Evolutionary conservation across 495 filamentous ascomycete genomes (phyloP).

Genomic region (Staphylotrichum tortipilum): DNA sequence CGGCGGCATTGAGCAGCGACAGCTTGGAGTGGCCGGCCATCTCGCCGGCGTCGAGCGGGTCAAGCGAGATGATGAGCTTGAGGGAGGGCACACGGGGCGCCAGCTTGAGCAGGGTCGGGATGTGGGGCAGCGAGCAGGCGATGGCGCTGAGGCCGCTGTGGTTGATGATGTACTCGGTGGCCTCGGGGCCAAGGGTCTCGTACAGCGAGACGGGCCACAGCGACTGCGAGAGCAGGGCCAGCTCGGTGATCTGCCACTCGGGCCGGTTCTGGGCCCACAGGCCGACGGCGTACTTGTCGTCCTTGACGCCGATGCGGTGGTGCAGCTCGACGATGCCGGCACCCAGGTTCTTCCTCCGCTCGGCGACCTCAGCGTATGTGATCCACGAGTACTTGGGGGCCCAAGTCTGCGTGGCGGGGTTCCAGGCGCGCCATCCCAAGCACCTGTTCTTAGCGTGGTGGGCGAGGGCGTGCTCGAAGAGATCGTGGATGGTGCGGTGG

Average conservation of each 20-base stretch:
- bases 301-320: constrained; percentile 54
- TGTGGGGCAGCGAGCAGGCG: constrained; percentile 71
- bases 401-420: constrained; percentile 64
- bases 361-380: constrained; percentile 70
- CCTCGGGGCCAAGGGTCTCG: constrained; percentile 84
- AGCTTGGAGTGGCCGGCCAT: constrained; percentile 67
- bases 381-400: constrained; percentile 73
- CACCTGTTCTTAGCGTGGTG: constrained; percentile 54
- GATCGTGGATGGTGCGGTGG: constrained; percentile 64
- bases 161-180: constrained; percentile 92
- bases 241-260: constrained; percentile 95
- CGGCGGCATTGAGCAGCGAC: constrained; percentile 64
- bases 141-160: constrained; percentile 71
- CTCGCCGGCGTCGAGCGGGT: constrained; percentile 78
- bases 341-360: constrained; percentile 74
- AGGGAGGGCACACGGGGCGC: constrained; percentile 67
- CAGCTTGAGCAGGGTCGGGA: constrained; percentile 77
- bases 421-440: constrained; percentile 74
- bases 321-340: constrained; percentile 80
- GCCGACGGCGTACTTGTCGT: constrained; percentile 72
- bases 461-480: constrained; percentile 62
- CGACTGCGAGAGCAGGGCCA: constrained; percentile 81
- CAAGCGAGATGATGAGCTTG: constrained; percentile 83
- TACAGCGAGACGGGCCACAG: constrained; percentile 91
- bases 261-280: constrained; percentile 94